Evolutionary conservation across 345 rosid species (phyloP), one percentile per base, ranked within the genome.

Genomic region (Streptanthus diversifolius): DNA sequence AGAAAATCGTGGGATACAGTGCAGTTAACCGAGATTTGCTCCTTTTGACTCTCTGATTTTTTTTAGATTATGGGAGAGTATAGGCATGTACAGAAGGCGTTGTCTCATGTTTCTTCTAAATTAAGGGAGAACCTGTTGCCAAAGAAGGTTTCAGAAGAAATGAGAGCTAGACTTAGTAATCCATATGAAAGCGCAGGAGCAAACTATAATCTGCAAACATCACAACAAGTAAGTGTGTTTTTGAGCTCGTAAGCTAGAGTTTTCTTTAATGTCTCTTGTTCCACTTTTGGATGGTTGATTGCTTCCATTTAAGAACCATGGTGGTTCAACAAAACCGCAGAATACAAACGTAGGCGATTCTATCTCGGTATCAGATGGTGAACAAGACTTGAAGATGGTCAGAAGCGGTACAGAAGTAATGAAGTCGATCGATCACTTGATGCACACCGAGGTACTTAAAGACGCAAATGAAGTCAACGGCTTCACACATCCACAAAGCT

Each of bases 171-270:
- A 68, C 56, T 7, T 33, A 70, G 62, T 48, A 75, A 60, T 58
- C 51, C 73, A 41, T 63, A 81, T 63, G 72, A 72, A 52, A 52
- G 36, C 19, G 64, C 13, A 64, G 77, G 79, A 75, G 52, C 56
- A 56, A 56, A 53, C 22, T 21, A 68, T 40, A 59, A 51, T 45
- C 53, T 53, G 59, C 75, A 73, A 51, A 65, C 51, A 63, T 54
- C 68, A 41, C 75, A 72, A 27, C 79, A 79, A 82, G 88, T 84
- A 64, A 76, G 75, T 41, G 22, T 53, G 57, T 61, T 56, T 13
- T 60, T 33, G 39, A 53, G 2, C 12, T 8, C 10, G 4, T 30
- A 48, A 29, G 61, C 64, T 25, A 11, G 22, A 52, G 14, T 32
- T 61, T 63, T 53, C 8, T 37, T 56, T 45, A 69, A n/a, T 63